Base-by-base conservation (phyloP, 371 early-diverging fungal genomes). In the Nosema muscidifuracis region DNA sequence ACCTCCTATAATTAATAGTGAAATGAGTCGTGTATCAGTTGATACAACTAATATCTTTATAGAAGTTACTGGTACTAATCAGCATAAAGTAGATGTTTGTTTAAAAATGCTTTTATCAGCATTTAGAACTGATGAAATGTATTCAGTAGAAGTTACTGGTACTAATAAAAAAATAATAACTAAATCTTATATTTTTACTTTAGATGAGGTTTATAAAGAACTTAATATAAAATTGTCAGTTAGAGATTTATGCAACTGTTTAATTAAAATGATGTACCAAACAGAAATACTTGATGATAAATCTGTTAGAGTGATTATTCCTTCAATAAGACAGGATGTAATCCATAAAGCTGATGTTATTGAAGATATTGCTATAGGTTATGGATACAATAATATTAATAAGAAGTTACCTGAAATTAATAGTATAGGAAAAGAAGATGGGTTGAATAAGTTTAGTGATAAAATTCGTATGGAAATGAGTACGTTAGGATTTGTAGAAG, bases 1-100 rank as follows among this genome's bases (percentile, higher is more conserved):
- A 65, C 99, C 98, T n/a, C 99, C 99, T 33, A 90, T 99, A 80
- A 96, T 99, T 86, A 99, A 99, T 88, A 88, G 91, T 71, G 89
- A 99, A 64, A 90, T 90, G 81, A 91, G 93, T 71, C 97, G 97
- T 86, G 97, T 99, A 81, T 88, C 88, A 28, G 82, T 90, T 67
- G 84, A 89, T 30, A 97, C 99, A 47, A 92, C 89, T 85, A 95
- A 97, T 78, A 89, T 99, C 51, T 90, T 99, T 73, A 91, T 99
- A 77, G 99, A 99, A 84, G 89, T 91, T 79, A 97, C 99, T 13
- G 95, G 94, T 15, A 94, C 93, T 24, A 95, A 97, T 82, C 77
- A 90, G 71, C 22, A 66, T 44, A 77, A 73, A 64, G 82, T 80
- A 3, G 70, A 77, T 42, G 73, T 63, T 10, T 71, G 79, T 18